phyloP scores from a whole-genome alignment of 371 early-diverging fungal species.

The Actinomortierella ambigua region DNA sequence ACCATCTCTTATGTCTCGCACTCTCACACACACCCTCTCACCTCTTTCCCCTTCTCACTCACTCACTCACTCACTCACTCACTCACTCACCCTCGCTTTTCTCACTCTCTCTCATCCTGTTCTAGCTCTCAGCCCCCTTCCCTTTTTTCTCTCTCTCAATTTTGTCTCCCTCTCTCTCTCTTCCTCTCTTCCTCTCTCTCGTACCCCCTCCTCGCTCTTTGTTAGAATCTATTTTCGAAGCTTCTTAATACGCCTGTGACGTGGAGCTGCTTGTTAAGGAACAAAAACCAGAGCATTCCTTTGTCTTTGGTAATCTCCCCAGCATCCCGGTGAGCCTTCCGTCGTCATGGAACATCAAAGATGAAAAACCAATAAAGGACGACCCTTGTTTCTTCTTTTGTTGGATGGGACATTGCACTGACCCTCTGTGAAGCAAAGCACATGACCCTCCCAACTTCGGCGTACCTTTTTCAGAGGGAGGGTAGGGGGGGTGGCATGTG shows the following conservation, averaged over 20 bases:
- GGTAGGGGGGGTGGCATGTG: background rate
- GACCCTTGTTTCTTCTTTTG: no score
- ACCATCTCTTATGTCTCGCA: background rate
- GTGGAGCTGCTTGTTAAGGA: no score
- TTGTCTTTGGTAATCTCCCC: no score
- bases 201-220: background rate
- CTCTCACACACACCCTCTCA: background rate
- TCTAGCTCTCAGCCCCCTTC: constrained; percentile 8
- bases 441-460: background rate
- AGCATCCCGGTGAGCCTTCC: no score
- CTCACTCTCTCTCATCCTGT: background rate
- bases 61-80: background rate
- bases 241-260: no score
- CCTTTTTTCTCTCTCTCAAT: background rate
- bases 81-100: background rate
- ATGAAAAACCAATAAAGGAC: no score
- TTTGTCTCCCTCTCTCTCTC: background rate
- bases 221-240: no score
- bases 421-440: no score
- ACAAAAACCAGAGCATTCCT: no score
- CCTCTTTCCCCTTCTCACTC: constrained; percentile 2
- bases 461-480: background rate
- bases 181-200: background rate
- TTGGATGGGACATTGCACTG: no score
- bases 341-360: no score